phyloP scores from a whole-genome alignment of 2,329 filamentous ascomycete species.

The Epichloe coenophiala region DNA sequence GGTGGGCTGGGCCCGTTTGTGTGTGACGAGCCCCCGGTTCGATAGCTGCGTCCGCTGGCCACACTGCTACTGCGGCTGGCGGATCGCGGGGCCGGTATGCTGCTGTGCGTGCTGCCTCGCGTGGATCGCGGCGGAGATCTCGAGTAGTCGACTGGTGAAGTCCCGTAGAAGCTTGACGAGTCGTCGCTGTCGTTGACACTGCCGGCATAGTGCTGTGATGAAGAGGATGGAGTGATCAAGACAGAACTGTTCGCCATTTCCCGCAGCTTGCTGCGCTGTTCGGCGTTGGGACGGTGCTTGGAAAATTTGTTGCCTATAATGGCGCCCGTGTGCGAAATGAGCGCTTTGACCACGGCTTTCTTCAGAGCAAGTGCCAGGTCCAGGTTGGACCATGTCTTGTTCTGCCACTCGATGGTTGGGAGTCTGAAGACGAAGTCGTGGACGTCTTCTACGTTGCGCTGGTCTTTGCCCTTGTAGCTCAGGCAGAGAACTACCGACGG shows the following conservation, averaged over 20 bases:
- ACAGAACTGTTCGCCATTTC: slow-evolving; percentile 73
- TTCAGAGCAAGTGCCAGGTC: slow-evolving; percentile 87
- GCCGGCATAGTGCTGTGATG: slow-evolving; percentile 24
- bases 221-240: slow-evolving; percentile 32
- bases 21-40: slow-evolving; percentile 17
- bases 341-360: slow-evolving; percentile 82
- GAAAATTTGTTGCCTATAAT: slow-evolving; percentile 97
- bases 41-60: slow-evolving; percentile 31
- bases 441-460: slow-evolving; percentile 91
- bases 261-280: slow-evolving; percentile 64
- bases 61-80: slow-evolving; percentile 40
- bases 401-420: slow-evolving; percentile 87
- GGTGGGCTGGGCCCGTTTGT: slow-evolving; percentile 18
- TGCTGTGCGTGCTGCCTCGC: slow-evolving; percentile 33
- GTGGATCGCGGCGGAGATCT: slow-evolving; percentile 43
- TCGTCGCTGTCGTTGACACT: slow-evolving; percentile 42
- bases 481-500: slow-evolving; percentile 90
- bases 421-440: slow-evolving; percentile 96
- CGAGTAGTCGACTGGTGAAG: slow-evolving; percentile 43
- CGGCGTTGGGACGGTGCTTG: slow-evolving; percentile 68
- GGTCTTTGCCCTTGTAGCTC: slow-evolving; percentile 90
- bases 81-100: slow-evolving; percentile 29
- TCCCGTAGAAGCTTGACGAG: slow-evolving; percentile 39
- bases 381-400: slow-evolving; percentile 98
- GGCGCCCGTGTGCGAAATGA: slow-evolving; percentile 89